Conservation (phyloP, 1,139 yeast genomes). For the Pichia sp. region DNA sequence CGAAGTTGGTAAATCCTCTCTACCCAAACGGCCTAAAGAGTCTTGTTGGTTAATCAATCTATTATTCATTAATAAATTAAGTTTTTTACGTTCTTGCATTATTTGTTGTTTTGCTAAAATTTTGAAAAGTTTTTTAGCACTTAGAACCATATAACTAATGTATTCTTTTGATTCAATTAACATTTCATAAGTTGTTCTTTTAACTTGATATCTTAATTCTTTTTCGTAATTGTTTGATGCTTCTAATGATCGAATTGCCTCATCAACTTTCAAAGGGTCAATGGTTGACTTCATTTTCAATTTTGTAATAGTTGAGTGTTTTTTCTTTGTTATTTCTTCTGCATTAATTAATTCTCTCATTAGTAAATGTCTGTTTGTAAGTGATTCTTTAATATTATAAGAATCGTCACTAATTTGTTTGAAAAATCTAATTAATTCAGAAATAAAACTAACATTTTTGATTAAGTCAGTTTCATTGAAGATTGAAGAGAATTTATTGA, state of each 20-base stretch:
- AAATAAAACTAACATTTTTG: slow-evolving; percentile 68
- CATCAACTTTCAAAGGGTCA: slow-evolving; percentile 86
- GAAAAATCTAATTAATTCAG: slow-evolving; percentile 72
- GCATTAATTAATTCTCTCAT: slow-evolving; percentile 86
- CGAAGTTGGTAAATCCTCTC: slow-evolving; percentile 45
- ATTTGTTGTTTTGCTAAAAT: slow-evolving; percentile 64
- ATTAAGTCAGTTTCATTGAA: slow-evolving; percentile 75
- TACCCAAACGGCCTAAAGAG: slow-evolving; percentile 77
- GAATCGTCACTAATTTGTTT: slow-evolving; percentile 64
- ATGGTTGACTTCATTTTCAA: slow-evolving; percentile 69
- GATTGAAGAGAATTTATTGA: slow-evolving; percentile 60
- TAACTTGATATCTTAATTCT: slow-evolving; percentile 64
- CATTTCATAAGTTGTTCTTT: slow-evolving; percentile 83
- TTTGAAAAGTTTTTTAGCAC: slow-evolving; percentile 48
- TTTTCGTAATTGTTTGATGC: slow-evolving; percentile 76
- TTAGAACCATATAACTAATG: slow-evolving; percentile 45
- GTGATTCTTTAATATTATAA: slow-evolving; percentile 82
- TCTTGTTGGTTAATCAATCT: slow-evolving; percentile 65
- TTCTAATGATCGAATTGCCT: slow-evolving; percentile 74
- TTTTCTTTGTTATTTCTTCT: slow-evolving; percentile 62
- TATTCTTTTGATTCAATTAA: slow-evolving; percentile 61
- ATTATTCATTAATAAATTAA: slow-evolving; percentile 67
- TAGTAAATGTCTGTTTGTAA: slow-evolving; percentile 83
- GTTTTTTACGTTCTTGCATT: slow-evolving; percentile 78
- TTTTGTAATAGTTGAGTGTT: slow-evolving; percentile 68